Conservation (phyloP, 2,329 filamentous ascomycete genomes). For the Rhynchosporium agropyri region DNA sequence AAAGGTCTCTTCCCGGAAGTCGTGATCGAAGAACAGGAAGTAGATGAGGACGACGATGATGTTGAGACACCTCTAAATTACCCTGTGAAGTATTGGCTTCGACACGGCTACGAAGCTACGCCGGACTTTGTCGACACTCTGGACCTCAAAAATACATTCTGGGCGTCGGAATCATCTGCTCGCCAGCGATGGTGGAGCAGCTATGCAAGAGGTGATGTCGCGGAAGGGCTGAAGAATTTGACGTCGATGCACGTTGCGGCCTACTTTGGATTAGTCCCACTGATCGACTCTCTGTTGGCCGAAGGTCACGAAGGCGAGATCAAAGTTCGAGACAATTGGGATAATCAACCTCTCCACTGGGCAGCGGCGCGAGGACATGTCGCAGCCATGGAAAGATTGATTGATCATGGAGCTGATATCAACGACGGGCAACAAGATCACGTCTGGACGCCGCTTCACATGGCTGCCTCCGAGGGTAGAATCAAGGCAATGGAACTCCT, state of each 20-base stretch:
- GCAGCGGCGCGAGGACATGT: neutral
- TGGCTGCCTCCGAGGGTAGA: neutral
- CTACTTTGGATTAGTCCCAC: neutral
- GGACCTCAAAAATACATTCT: neutral
- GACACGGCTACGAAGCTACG: neutral
- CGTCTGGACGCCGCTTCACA: neutral
- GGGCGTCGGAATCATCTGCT: neutral
- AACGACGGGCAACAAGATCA: neutral
- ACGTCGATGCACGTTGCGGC: neutral
- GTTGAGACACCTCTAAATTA: neutral
- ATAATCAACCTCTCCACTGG: neutral
- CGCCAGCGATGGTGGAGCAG: neutral
- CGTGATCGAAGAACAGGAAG: neutral
- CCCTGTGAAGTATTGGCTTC: neutral
- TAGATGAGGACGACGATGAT: neutral
- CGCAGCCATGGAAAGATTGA: neutral
- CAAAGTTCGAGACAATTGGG: neutral
- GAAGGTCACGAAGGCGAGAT: neutral
- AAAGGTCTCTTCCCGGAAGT: neutral
- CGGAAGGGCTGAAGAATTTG: neutral
- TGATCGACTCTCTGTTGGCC: neutral
- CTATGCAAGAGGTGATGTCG: neutral
- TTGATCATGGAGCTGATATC: neutral
- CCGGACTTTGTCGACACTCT: neutral
- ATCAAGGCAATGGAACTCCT: neutral